Evolutionary conservation across 257 asterid genomes (phyloP).

Genomic region (Jacaranda copaia): DNA sequence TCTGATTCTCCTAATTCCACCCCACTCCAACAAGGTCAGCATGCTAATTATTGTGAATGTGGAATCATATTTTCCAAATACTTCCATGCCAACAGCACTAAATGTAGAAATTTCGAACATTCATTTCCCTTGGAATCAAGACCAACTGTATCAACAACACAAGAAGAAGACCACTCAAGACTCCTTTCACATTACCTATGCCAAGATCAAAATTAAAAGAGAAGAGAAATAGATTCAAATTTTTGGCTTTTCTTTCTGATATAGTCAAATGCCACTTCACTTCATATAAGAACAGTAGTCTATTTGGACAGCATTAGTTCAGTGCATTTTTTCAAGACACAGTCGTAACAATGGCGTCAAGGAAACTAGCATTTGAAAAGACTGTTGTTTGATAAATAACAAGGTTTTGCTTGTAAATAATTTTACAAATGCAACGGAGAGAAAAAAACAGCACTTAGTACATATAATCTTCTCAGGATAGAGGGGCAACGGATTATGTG

Average conservation of each 20-base stretch:
- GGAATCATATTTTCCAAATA: neutral
- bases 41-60: neutral
- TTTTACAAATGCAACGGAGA: neutral
- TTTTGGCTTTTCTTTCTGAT: neutral
- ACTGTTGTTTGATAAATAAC: neutral
- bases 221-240: neutral
- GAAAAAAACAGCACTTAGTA: neutral
- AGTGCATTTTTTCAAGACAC: neutral
- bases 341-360: neutral
- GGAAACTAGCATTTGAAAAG: neutral
- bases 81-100: neutral
- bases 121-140: neutral
- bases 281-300: too few relatives aligned
- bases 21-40: neutral
- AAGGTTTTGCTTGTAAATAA: neutral
- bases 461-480: too few relatives aligned
- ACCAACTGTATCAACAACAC: conserved; percentile 3
- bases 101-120: neutral
- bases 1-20: too few relatives aligned
- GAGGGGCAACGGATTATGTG: too few relatives aligned
- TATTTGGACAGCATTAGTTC: neutral
- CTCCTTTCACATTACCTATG: neutral
- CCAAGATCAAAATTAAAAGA: neutral
- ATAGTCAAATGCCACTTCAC: too few relatives aligned
- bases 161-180: neutral